These are phyloP conservation scores for Daldinia loculata DNA, from an alignment of 495 filamentous ascomycete genomes.

Conservation along the genomic window DNA sequence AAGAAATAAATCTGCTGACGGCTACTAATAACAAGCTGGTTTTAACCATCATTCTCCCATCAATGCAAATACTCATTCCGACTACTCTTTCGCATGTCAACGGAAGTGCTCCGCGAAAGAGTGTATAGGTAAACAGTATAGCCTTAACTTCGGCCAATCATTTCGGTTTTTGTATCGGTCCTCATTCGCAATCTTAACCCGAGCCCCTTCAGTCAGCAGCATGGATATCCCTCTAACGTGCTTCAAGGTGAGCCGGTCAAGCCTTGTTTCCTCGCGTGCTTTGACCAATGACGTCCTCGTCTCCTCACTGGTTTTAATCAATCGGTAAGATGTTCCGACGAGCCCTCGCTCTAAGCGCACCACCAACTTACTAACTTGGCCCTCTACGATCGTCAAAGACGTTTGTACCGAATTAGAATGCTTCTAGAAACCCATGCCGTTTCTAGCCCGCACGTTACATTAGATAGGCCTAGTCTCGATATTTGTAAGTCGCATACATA, in stretches of 20 bases:
- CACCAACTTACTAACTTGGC: conserved; percentile 24
- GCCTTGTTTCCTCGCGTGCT: conserved; percentile 27
- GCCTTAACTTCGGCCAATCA: conserved; percentile 41
- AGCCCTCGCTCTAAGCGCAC: conserved; percentile 37
- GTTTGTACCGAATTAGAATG: conserved; percentile 30
- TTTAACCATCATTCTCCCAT: conserved; percentile 35
- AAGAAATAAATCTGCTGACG: conserved; percentile 3
- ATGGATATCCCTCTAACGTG: conserved; percentile 31
- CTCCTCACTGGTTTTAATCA: conserved; percentile 39
- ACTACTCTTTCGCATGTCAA: conserved; percentile 27
- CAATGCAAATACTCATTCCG: conserved; percentile 26
- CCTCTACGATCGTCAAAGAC: conserved; percentile 29
- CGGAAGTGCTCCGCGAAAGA: conserved; percentile 39
- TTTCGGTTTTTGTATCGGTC: conserved; percentile 29
- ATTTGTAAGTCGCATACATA: conserved; percentile 31
- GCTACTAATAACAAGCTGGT: conserved; percentile 29
- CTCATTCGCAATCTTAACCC: conserved; percentile 43
- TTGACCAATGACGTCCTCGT: conserved; percentile 27
- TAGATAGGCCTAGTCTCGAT: conserved; percentile 16
- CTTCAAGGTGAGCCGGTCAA: conserved; percentile 34
- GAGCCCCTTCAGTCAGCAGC: conserved; percentile 42
- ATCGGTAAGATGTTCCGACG: conserved; percentile 44
- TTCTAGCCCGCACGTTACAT: conserved; percentile 28
- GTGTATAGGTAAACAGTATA: conserved; percentile 37
- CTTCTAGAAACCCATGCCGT: conserved; percentile 39